Percentiles rank a stretch among this genome's conserved stretches.
Evolutionary conservation across 345 rosid species (phyloP).

Genomic region (Capsella bursapastoris): DNA sequence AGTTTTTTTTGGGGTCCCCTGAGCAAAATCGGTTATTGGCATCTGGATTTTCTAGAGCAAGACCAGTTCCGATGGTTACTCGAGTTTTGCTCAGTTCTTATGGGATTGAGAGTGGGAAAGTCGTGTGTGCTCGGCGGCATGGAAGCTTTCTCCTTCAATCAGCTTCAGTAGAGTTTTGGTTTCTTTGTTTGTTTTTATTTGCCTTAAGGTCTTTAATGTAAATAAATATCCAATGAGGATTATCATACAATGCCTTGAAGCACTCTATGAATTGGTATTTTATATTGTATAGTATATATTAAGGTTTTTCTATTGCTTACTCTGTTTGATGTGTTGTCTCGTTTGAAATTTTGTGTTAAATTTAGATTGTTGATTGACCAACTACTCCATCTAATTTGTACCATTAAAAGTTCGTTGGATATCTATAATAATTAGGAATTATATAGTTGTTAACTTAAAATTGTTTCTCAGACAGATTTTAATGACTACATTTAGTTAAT

Average conservation of each 20-base stretch:
- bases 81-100: slow-evolving; percentile 33
- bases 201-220: neutral
- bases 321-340: neutral
- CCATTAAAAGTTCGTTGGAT: neutral
- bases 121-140: neutral
- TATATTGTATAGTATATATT: neutral
- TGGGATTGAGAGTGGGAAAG: slow-evolving; percentile 19
- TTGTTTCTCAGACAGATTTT: no score
- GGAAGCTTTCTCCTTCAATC: slow-evolving; percentile 33
- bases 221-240: slow-evolving; percentile 17
- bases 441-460: no score
- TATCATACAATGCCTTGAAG: slow-evolving; percentile 2
- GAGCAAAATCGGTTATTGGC: slow-evolving; percentile 28
- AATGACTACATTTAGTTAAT: no score
- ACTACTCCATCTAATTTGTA: neutral
- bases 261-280: slow-evolving; percentile 21
- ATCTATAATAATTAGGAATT: no score
- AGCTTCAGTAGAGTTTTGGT: slow-evolving; percentile 23
- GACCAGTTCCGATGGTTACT: slow-evolving; percentile 25
- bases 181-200: slow-evolving; percentile 11
- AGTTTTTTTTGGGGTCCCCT: slow-evolving; percentile 22
- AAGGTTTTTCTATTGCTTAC: neutral
- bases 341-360: neutral
- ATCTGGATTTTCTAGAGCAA: slow-evolving; percentile 22
- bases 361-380: neutral